phyloP scores from a whole-genome alignment of 257 asterid species.

The Scutellaria barbata region DNA sequence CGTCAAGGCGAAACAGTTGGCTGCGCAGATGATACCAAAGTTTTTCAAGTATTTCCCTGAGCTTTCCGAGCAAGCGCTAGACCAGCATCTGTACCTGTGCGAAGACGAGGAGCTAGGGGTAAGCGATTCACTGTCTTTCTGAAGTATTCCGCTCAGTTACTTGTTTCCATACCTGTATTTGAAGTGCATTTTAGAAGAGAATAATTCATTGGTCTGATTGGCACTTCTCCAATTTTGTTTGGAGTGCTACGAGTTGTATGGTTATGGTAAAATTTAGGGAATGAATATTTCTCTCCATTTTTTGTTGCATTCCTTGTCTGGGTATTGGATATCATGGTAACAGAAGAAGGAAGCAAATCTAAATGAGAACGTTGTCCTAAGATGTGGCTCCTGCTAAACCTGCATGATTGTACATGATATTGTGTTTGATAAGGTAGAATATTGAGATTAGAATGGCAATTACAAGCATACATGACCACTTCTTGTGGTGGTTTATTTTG shows the following conservation, averaged over 20 bases:
- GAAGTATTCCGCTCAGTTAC: neutral
- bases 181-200: neutral
- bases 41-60: conserved; percentile 78
- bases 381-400: neutral
- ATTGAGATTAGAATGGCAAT: conserved; percentile 3
- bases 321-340: neutral
- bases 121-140: conserved; percentile 35
- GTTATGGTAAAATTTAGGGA: neutral
- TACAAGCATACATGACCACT: neutral
- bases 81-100: conserved; percentile 74
- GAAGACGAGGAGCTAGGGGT: conserved; percentile 90
- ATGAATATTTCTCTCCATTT: neutral
- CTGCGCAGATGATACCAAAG: conserved; percentile 93
- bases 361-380: conserved; percentile 7
- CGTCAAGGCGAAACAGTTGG: conserved; percentile 88
- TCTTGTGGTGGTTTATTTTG: neutral
- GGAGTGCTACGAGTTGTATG: neutral
- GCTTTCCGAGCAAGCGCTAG: conserved; percentile 83
- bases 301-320: neutral
- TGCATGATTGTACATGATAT: neutral
- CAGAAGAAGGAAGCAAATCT: conserved; percentile 4
- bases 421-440: conserved; percentile 1
- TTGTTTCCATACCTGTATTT: neutral
- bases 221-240: neutral
- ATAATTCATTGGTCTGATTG: neutral